These are phyloP conservation scores for Urostyla sp. DNA, from an alignment of 73 alveolate species.

Conservation along the genomic window DNA sequence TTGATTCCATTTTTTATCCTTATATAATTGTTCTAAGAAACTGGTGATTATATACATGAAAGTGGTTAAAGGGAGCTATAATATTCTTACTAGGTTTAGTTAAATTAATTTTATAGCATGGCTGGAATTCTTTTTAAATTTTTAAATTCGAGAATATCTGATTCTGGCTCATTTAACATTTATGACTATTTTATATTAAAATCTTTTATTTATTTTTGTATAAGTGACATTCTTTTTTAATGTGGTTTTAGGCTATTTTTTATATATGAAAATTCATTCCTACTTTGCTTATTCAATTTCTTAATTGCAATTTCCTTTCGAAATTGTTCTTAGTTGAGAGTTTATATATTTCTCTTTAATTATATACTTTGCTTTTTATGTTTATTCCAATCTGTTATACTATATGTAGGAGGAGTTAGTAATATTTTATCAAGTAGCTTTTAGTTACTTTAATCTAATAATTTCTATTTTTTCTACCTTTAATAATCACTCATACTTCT, in stretches of 20 bases:
- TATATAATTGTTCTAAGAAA: neutral
- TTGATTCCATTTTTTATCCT: neutral
- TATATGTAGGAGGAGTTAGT: neutral
- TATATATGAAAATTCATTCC: neutral
- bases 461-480: neutral
- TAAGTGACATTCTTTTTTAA: no score
- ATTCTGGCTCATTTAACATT: neutral
- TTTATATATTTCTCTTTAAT: conserved; percentile 1
- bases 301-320: neutral
- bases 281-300: no score
- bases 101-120: neutral
- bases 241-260: no score
- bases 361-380: neutral
- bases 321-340: neutral
- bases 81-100: neutral
- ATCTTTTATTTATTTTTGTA: no score
- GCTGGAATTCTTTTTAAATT: neutral
- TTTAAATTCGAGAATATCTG: neutral
- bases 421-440: neutral
- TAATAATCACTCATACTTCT: neutral
- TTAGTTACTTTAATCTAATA: neutral
- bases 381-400: conserved; percentile 7
- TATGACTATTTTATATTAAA: neutral
- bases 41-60: no score
- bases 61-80: no score